phyloP scores from a whole-genome alignment of 805 yeast genomes.

The Yueomyces sinensis region DNA sequence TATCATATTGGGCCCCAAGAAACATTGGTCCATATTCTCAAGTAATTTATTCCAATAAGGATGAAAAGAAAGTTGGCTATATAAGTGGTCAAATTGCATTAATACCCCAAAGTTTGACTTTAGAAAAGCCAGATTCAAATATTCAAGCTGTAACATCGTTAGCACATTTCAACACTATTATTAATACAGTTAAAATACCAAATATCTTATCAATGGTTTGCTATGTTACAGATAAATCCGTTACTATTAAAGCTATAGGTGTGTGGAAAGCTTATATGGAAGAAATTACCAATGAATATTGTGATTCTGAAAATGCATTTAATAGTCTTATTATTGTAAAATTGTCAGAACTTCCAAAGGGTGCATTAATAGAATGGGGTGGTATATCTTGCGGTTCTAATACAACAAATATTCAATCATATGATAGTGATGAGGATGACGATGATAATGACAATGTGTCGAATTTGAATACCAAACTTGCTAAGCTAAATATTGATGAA shows the following conservation, averaged over 20 bases:
- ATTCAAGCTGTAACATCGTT: conserved; percentile 43
- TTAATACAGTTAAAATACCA: conserved; percentile 35
- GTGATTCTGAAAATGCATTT: not conserved
- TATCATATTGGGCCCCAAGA: conserved; percentile 97
- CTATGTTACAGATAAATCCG: conserved; percentile 30
- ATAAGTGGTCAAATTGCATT: conserved; percentile 90
- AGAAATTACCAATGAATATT: not conserved
- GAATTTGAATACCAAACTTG: not conserved
- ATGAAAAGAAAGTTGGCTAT: conserved; percentile 37
- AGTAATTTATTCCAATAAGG: conserved; percentile 35
- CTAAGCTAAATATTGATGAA: too few relatives aligned
- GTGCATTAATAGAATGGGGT: conserved; percentile 64
- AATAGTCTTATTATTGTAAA: conserved; percentile 34
- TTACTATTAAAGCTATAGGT: conserved; percentile 20
- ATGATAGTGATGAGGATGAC: not conserved
- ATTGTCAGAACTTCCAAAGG: conserved; percentile 46
- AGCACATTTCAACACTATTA: conserved; percentile 61
- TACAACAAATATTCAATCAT: not conserved
- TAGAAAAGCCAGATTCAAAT: conserved; percentile 21
- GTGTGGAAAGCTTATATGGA: not conserved
- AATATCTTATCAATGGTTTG: conserved; percentile 39
- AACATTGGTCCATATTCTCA: conserved; percentile 98
- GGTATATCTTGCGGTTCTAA: conserved; percentile 39
- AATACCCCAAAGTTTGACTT: conserved; percentile 54
- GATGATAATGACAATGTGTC: not conserved